These are phyloP conservation scores for Ricinus communis DNA, from an alignment of 345 rosid genomes.

Conservation along the genomic window DNA sequence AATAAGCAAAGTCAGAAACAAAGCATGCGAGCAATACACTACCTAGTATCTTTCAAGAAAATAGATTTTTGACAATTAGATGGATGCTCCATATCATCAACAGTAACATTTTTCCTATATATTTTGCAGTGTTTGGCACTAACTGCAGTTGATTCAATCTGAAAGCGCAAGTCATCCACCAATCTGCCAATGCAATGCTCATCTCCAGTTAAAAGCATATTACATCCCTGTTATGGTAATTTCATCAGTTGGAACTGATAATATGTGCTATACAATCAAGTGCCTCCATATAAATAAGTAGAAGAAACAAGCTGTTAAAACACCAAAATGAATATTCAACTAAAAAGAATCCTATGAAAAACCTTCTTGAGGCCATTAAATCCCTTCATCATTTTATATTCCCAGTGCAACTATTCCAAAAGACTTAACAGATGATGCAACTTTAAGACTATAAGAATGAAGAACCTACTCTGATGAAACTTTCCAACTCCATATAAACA, in stretches of 20 bases:
- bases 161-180: conserved; percentile 59
- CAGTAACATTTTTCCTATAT: conserved; percentile 41
- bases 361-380: too few species aligned
- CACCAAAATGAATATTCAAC: background rate
- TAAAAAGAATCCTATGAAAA: too few species aligned
- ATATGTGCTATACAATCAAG: background rate
- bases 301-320: background rate
- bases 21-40: conserved; percentile 13
- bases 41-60: conserved; percentile 85
- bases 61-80: conserved; percentile 37
- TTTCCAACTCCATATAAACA: too few species aligned
- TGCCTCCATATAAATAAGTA: background rate
- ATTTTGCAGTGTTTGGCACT: conserved; percentile 87
- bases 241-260: conserved; percentile 18
- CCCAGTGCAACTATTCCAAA: too few species aligned
- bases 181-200: conserved; percentile 73
- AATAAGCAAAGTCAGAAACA: background rate
- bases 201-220: conserved; percentile 66
- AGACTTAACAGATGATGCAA: too few species aligned
- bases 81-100: conserved; percentile 32
- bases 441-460: too few species aligned
- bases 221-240: conserved; percentile 55
- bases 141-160: conserved; percentile 62
- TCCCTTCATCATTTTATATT: too few species aligned
- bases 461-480: too few species aligned